Percentiles rank a stretch among this genome's conserved stretches.
phyloP scores from a whole-genome alignment of 2,329 filamentous ascomycete genomes.

The Aspergillus pseudonomiae region DNA sequence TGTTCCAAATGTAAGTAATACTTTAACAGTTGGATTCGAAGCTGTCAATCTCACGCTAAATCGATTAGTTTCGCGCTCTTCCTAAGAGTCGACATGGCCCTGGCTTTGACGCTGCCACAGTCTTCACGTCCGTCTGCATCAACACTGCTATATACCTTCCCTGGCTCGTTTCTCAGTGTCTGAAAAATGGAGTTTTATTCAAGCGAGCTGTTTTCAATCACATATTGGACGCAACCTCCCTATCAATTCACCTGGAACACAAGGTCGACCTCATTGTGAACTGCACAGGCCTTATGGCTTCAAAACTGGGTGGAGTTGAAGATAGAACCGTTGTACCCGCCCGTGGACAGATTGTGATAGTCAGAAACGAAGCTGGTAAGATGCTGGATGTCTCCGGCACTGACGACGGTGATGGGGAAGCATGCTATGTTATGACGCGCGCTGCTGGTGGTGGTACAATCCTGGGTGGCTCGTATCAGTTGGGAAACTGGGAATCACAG shows the following conservation, averaged over 20 bases:
- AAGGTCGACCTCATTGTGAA: conserved; percentile 73
- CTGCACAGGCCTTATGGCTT: conserved; percentile 75
- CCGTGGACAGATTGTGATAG: conserved; percentile 79
- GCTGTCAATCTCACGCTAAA: background rate
- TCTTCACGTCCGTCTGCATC: conserved; percentile 83
- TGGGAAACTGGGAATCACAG: conserved; percentile 73
- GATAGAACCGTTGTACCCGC: conserved; percentile 72
- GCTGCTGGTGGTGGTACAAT: conserved; percentile 75
- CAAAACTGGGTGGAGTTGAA: conserved; percentile 75
- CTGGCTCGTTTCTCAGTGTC: conserved; percentile 77
- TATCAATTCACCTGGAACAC: conserved; percentile 56
- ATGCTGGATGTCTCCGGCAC: conserved; percentile 73
- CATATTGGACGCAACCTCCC: conserved; percentile 65
- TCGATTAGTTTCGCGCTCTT: conserved; percentile 61
- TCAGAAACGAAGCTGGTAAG: conserved; percentile 71
- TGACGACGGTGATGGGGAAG: conserved; percentile 71
- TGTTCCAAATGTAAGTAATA: conserved; percentile 66
- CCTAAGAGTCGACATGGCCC: conserved; percentile 57
- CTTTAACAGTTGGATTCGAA: too few species aligned
- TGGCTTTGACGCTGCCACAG: conserved; percentile 70
- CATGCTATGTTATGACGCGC: conserved; percentile 79
- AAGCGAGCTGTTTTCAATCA: conserved; percentile 65
- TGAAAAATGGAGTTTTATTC: conserved; percentile 69
- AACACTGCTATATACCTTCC: conserved; percentile 84
- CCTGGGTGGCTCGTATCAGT: conserved; percentile 78